Conservation (phyloP, 495 filamentous ascomycete species). For the Physcia stellaris region DNA sequence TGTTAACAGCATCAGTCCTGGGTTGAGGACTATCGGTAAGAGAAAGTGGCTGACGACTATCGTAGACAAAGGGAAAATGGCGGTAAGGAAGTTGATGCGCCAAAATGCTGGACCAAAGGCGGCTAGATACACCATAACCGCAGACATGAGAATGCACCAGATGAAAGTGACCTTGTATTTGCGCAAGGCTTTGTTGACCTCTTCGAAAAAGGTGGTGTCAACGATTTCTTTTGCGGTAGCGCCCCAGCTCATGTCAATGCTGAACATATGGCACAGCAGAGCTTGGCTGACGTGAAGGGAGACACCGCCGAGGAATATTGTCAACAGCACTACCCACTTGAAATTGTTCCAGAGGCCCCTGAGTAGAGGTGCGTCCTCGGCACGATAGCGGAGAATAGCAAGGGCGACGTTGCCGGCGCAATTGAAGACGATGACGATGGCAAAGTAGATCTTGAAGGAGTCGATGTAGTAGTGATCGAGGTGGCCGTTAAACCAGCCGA, state of each 20-base stretch:
- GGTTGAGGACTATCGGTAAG: constrained; percentile 47
- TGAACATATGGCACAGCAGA: constrained; percentile 30
- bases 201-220: constrained; percentile 44
- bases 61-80: constrained; percentile 43
- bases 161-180: constrained; percentile 48
- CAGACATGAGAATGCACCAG: constrained; percentile 33
- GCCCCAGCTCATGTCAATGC: constrained; percentile 35
- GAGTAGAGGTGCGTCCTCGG: constrained; percentile 23
- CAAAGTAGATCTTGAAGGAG: constrained; percentile 33
- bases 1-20: constrained; percentile 53
- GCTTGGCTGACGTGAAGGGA: constrained; percentile 33
- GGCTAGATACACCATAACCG: constrained; percentile 31
- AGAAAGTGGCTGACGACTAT: constrained; percentile 43
- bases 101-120: constrained; percentile 34
- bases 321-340: constrained; percentile 31
- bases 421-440: constrained; percentile 34
- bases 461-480: constrained; percentile 36
- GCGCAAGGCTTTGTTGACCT: constrained; percentile 39
- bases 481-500: constrained; percentile 38
- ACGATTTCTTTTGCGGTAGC: constrained; percentile 45
- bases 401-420: constrained; percentile 32
- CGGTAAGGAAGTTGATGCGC: constrained; percentile 41
- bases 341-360: constrained; percentile 25
- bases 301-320: constrained; percentile 34
- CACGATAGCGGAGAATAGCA: constrained; percentile 31